Evolutionary conservation across 1,284 basidiomycete genomes (phyloP).

Genomic region (Leccinum pseudoinsigne): DNA sequence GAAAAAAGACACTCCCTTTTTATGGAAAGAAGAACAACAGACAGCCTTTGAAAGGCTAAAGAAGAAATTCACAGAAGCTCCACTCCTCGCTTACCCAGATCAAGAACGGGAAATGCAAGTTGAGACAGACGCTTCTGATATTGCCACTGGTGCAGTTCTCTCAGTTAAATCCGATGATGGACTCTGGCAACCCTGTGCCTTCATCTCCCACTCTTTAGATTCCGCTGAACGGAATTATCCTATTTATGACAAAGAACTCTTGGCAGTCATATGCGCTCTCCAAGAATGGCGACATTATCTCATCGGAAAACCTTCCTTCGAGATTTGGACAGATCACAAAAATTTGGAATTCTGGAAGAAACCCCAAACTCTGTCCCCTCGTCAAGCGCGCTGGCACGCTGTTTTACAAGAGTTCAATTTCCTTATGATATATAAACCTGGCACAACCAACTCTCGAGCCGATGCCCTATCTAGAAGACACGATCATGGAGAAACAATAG

Average conservation of each 20-base stretch:
- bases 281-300: background rate
- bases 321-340: background rate
- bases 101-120: background rate
- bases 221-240: background rate
- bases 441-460: fast-evolving
- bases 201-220: background rate
- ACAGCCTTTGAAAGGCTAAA: background rate
- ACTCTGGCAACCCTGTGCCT: background rate
- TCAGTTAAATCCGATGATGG: background rate
- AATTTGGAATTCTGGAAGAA: background rate
- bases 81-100: background rate
- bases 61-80: background rate
- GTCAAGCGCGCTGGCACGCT: background rate
- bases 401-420: background rate
- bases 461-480: background rate
- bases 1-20: background rate
- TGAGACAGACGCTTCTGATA: background rate
- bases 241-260: background rate
- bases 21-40: background rate
- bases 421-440: fast-evolving
- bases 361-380: no score
- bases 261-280: background rate
- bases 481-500: no score
- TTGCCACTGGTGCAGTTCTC: background rate
- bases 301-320: fast-evolving